Evolutionary conservation across 805 yeast genomes (phyloP), one percentile per base, ranked within the genome.

Genomic region (Priceomyces fermenticarens): DNA sequence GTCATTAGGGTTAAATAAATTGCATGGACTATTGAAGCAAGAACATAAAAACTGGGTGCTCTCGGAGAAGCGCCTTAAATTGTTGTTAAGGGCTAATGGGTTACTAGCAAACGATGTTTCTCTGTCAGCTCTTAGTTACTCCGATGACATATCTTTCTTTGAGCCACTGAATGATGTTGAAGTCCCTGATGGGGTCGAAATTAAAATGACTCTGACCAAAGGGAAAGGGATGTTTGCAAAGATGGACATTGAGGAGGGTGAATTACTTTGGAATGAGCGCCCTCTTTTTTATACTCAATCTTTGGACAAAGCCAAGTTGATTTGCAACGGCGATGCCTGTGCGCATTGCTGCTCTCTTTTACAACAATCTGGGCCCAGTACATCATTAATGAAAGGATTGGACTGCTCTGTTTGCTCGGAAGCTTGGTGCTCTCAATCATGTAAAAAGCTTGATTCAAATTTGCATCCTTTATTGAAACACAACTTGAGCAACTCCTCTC

Each of bases 351-450:
- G 89, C 0, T 72, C 73, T 35, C 62, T 81, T 2, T 60, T 81
- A 30, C 63, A 59, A 30, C 51, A 60, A 9, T 50, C 56, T 6
- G 48, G 51, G 23, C 49, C 59, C 42, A 61, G 66, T 2, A 52
- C 69, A 7, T 38, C 45, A 13, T 17, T 33, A 5, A 56, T 73
- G 36, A 63, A 58, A 32, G 81, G 84, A n/a, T 63, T 82, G 36
- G 84, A 81, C 47, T 87, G 95, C 62, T 67, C 72, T 38, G 70
- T 72, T 11, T 85, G 91, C 50, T 58, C 72, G 6, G 84, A 80
- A 38, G 65, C 80, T 36, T 87, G 93, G 91, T 87, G 95, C 59
- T 73, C 81, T 5, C 67, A 62, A 36, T 58, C 56, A 8, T 87
- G 96, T 65, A 80, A 81, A 52, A 73, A 71, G 42, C 47, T 48